Percentiles rank a stretch among this genome's conserved stretches.
phyloP scores from a whole-genome alignment of 106 monocot genomes.

The Ottelia alismoides region DNA sequence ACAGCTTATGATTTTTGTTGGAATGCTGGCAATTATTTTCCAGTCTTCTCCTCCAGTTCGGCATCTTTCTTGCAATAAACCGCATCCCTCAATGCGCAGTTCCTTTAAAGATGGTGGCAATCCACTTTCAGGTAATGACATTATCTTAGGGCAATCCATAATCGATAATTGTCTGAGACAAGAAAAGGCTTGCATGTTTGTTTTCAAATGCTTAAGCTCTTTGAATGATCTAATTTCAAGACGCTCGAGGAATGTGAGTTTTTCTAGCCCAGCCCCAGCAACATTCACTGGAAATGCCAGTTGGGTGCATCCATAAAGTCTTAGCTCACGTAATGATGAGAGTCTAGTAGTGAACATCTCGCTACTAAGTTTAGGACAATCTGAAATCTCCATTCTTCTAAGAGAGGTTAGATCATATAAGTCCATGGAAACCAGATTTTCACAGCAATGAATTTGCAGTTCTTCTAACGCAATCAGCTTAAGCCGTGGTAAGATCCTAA shows the following conservation, averaged over 20 bases:
- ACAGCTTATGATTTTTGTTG: background rate
- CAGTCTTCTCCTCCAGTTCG: background rate
- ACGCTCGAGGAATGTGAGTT: background rate
- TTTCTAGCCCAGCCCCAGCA: background rate
- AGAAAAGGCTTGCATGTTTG: background rate
- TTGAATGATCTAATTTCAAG: background rate
- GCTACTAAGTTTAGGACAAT: background rate
- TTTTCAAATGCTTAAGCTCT: background rate
- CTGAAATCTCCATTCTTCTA: background rate
- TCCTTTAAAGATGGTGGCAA: background rate
- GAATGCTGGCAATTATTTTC: background rate
- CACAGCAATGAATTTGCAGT: background rate
- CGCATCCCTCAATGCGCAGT: constrained; percentile 5
- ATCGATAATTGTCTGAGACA: background rate
- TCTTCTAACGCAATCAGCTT: background rate
- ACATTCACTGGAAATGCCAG: background rate
- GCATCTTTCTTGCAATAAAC: constrained; percentile 1
- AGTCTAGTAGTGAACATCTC: background rate
- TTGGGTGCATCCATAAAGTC: background rate
- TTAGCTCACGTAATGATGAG: background rate
- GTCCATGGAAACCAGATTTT: constrained; percentile 1
- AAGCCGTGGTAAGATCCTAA: background rate
- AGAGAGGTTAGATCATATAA: background rate
- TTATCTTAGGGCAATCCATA: background rate
- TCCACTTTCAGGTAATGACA: background rate